Evolutionary conservation across 495 filamentous ascomycete genomes (phyloP).

Genomic region (Pseudotulostoma volvatum): DNA sequence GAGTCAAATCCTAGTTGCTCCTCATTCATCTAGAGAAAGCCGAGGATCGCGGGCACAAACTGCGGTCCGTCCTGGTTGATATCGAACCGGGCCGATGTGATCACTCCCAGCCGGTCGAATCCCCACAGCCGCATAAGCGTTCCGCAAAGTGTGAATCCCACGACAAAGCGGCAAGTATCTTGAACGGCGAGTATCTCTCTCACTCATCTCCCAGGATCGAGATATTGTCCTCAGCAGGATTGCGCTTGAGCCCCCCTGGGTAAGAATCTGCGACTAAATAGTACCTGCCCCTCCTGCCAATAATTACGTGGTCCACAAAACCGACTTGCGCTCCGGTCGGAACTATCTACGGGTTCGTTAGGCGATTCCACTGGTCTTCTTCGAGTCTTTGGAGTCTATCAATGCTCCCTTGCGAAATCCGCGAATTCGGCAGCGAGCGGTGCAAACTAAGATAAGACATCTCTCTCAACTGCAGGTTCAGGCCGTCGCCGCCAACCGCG

Average conservation of each 20-base stretch:
- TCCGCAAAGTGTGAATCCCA: slow-evolving; percentile 30
- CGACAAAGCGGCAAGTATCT: slow-evolving; percentile 29
- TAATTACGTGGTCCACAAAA: slow-evolving; percentile 20
- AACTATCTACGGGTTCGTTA: slow-evolving; percentile 20
- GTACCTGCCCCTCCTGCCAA: slow-evolving; percentile 13
- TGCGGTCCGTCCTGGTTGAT: slow-evolving; percentile 28
- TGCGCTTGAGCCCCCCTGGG: slow-evolving; percentile 32
- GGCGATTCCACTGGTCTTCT: slow-evolving; percentile 20
- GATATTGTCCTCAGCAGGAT: slow-evolving; percentile 19
- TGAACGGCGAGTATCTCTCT: slow-evolving; percentile 30
- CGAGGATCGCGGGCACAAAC: slow-evolving; percentile 28
- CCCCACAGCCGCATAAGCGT: slow-evolving; percentile 18
- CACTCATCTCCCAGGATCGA: slow-evolving; percentile 26
- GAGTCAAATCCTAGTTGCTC: slow-evolving; percentile 30
- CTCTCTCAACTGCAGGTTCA: slow-evolving; percentile 4
- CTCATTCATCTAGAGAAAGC: slow-evolving; percentile 27
- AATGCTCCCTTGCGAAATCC: slow-evolving; percentile 15
- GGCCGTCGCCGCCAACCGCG: slow-evolving; percentile 10
- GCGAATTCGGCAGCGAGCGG: slow-evolving; percentile 17
- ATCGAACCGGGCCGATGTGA: slow-evolving; percentile 28
- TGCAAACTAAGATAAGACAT: slow-evolving; percentile 18
- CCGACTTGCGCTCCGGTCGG: slow-evolving; percentile 23
- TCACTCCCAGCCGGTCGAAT: slow-evolving; percentile 32
- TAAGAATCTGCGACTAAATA: slow-evolving; percentile 31
- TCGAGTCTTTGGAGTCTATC: slow-evolving; percentile 2